Evolutionary conservation across 306 rosid species (phyloP), one percentile per base, ranked within the genome.

Genomic region (Prunus padus): DNA sequence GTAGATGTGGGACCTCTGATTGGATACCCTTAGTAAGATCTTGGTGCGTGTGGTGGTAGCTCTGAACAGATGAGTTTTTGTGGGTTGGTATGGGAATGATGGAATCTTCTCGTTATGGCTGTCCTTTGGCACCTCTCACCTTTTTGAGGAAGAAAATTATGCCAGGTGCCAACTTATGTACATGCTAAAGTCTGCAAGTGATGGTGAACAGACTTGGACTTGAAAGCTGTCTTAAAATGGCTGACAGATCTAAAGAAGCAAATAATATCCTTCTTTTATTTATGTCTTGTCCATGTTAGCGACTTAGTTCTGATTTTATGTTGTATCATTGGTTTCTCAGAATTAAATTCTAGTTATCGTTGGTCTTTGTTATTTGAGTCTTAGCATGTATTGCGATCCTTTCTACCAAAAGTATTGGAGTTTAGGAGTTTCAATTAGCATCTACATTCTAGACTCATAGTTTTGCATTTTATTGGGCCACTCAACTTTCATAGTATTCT

Each of bases 1-100:
- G 82, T 81, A 72, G 79, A 40, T 70, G 97, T 93, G 96, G 98
- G 96, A 42, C 92, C 97, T 86, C 56, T 88, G 88, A 67, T 87
- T 84, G 80, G 92, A 88, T 87, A 79, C 81, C 22, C 77, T 73
- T 78, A 82, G 77, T 80, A 85, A 80, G 87, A 82, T 89, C 72
- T 82, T 77, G 70, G 67, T 77, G 77, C 75, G 72, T 74, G 63
- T 70, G 69, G 82, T 50, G 82, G 78, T 79, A 47, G 90, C 73
- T 70, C 86, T 84, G 84, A 84, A 89, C 89, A 87, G 93, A 83
- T 51, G 72, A 66, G 79, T 69, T 79, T 83, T 88, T 84, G 85
- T 86, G 88, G 71, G 83, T 82, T 66, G 87, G 84, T 84, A 28
- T 72, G 66, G 76, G 65, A 82, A 87, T 77, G 87, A 86, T 80